phyloP scores from a whole-genome alignment of 1,284 basidiomycete species.

The Fomitopsis betulina region DNA sequence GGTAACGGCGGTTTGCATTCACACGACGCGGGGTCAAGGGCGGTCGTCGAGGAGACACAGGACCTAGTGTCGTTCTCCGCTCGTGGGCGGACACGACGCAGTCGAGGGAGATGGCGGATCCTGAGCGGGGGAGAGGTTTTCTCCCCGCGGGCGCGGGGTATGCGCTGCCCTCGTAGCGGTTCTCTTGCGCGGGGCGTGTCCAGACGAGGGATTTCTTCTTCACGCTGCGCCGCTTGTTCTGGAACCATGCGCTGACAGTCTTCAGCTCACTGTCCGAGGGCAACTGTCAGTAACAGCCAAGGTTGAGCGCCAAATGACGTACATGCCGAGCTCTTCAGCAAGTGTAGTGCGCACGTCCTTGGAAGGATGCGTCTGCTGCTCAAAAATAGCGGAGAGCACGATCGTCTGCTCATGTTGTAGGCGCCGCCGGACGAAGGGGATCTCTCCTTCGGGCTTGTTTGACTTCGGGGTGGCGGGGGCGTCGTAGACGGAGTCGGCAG shows the following conservation, averaged over 20 bases:
- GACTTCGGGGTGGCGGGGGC: conserved; percentile 1
- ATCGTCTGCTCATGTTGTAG: conserved; percentile 35
- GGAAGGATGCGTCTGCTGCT: conserved; percentile 37
- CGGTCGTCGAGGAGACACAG: conserved; percentile 14
- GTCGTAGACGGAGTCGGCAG: conserved; percentile 3
- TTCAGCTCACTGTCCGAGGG: conserved; percentile 36
- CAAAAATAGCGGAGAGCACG: conserved; percentile 35
- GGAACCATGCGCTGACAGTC: conserved; percentile 48
- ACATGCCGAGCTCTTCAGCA: conserved; percentile 40
- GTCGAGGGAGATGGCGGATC: conserved; percentile 34
- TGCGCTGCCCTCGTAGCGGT: conserved; percentile 15
- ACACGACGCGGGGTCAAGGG: conserved; percentile 27
- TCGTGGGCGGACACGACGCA: conserved; percentile 36
- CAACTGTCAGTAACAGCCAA: neutral
- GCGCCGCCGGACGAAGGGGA: conserved; percentile 20
- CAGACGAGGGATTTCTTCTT: conserved; percentile 33
- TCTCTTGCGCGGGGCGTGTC: conserved; percentile 26
- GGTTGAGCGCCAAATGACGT: conserved; percentile 11
- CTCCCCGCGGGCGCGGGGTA: conserved; percentile 11
- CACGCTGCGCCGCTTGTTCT: conserved; percentile 43
- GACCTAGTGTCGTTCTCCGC: conserved; percentile 19
- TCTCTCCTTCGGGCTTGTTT: conserved; percentile 4
- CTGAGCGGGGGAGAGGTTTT: conserved; percentile 13
- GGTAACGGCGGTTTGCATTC: neutral
- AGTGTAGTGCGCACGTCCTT: conserved; percentile 38